Base-by-base conservation (phyloP, 371 early-diverging fungal species). In the Dichotomocladium elegans region DNA sequence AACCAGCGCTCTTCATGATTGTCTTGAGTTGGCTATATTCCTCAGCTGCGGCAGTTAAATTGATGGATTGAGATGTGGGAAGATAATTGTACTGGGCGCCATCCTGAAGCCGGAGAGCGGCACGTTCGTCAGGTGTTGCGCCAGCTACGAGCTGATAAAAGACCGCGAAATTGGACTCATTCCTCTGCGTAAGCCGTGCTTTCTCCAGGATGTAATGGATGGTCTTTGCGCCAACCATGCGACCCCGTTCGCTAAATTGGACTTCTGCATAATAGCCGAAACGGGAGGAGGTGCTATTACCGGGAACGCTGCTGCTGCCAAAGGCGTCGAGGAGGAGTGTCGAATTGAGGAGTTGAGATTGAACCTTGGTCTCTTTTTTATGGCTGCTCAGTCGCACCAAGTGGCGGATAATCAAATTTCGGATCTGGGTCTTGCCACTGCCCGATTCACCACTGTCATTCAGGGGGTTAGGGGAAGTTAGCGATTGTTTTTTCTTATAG, bases 201-300 rank as follows among this genome's bases (percentile, higher is more conserved):
- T 89, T 88, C 58, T 99, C 98, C 24, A 98, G 74, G 49, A 95
- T 81, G 69, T 95, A 97, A 59, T 93, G 90, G 50, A 96, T 74
- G 51, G 89, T 77, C 71, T 93, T 95, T 12, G 87, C 85, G 26
- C 74, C 74, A 19, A 70, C 48, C 70, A 74, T 67, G 6, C 70
- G 63, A 4, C 74, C 74, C 19, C 85, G 78, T 60, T 83, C 88
- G 64, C 91, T 86, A 64, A 95, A 98, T 60, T 94, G 95, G 49
- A 94, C 70, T 69, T 95, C 95, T 7, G 86, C 85, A 64, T 95
- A 94, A 44, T 88, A 84, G n/a, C 93, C 96, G 50, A 90, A 92
- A 33, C 93, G 84, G 5, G 94, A 91, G 10, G 94, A 91, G 72
- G 93, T 87, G 37, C 74, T 64, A 71, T 94, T 91, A 28, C 64